Conservation (phyloP, 1,284 basidiomycete species). For the Trichosporon coremiiforme region DNA sequence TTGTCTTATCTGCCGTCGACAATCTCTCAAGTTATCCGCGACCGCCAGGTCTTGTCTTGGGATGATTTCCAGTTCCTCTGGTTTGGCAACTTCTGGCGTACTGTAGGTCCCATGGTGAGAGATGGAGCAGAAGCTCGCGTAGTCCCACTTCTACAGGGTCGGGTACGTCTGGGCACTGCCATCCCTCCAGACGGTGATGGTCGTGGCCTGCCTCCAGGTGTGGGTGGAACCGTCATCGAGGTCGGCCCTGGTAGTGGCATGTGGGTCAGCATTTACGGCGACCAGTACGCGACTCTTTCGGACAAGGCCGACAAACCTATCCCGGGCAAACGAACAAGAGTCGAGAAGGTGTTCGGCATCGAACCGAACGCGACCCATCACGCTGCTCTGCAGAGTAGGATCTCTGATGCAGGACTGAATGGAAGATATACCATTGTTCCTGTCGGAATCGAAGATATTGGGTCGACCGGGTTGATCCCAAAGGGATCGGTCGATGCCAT, state of each 20-base stretch:
- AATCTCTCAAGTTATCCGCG: not conserved
- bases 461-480: conserved; percentile 18
- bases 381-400: conserved; percentile 19
- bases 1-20: conserved; percentile 25
- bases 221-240: conserved; percentile 31
- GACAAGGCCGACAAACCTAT: not conserved
- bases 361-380: conserved; percentile 31
- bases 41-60: conserved; percentile 18
- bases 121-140: conserved; percentile 25
- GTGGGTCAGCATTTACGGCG: conserved; percentile 32
- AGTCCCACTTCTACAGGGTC: conserved; percentile 30
- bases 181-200: not conserved
- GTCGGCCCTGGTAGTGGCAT: conserved; percentile 31
- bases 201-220: conserved; percentile 17
- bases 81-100: conserved; percentile 30
- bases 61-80: conserved; percentile 25
- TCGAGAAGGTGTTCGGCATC: conserved; percentile 26
- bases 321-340: conserved; percentile 7
- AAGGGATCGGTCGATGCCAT: conserved; percentile 31
- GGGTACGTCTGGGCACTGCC: conserved; percentile 23
- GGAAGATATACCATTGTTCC: conserved; percentile 29
- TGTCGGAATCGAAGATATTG: conserved; percentile 30
- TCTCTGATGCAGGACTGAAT: conserved; percentile 24
- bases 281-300: conserved; percentile 24
- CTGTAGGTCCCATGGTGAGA: conserved; percentile 27